Evolutionary conservation across 2,329 filamentous ascomycete species (phyloP), one percentile per base, ranked within the genome.

Genomic region (Ascocoryne sarcoides): DNA sequence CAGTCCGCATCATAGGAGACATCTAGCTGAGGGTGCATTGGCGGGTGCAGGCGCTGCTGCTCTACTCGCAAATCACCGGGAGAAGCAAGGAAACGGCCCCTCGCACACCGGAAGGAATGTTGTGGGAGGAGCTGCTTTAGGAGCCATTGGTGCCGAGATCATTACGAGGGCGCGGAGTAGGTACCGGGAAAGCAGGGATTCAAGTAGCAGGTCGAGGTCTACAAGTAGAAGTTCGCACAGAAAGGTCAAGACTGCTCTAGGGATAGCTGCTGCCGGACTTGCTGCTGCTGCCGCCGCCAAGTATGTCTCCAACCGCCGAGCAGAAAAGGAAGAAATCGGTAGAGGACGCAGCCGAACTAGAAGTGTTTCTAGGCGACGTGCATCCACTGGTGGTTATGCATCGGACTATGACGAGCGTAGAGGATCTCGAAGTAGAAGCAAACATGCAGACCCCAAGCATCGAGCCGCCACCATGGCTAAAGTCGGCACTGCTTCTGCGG

Each of bases 211-310:
- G 21, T 65, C 60, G 7, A 55, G 61, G 49, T 49, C 57, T 8
- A 26, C 7, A 7, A 59, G 46, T 45, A 57, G 50, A 62, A 53
- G 41, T 56, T 57, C 42, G 47, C 65, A 66, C 48, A 69, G 66
- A 31, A 68, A 68, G 36, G 62, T 81, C 40, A 77, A 77, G 58
- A 78, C 74, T 1, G 76, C 75, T 16, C 63, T 81, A 16, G 77
- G 76, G 21, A 66, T 80, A 31, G 77, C 77, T 7, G 76, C 76
- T 8, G 75, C 77, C 16, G 76, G 76, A 12, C 65, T 81, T 17
- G 77, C 76, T 5, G 73, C 78, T 15, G 76, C 76, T 3, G 77
- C 76, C n/a, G 76, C 76, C 4, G 70, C 75, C 46, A 79, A 80
- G 55, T 79, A 79, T 53, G 72, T 75, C 55, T 71, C 79, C 47